These are phyloP conservation scores for Paragyromitra xinjiangensis DNA, from an alignment of 495 filamentous ascomycete species.

Conservation along the genomic window DNA sequence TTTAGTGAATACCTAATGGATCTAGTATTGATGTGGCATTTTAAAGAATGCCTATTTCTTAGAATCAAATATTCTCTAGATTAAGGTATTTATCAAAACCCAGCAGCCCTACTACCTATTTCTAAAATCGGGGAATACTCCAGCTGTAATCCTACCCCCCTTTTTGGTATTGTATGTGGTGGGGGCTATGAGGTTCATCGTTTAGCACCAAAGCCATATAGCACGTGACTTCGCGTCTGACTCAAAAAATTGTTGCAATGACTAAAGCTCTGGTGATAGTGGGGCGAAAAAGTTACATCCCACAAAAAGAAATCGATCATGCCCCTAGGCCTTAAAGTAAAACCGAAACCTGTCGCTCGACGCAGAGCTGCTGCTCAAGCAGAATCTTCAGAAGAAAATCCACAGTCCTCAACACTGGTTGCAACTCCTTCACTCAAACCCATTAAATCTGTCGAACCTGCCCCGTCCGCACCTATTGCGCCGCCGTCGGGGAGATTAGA, in stretches of 20 bases:
- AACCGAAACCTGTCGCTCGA: slow-evolving; percentile 51
- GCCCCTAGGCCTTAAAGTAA: slow-evolving; percentile 45
- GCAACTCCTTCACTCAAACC: slow-evolving; percentile 17
- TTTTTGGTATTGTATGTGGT: not conserved
- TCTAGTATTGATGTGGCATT: not conserved
- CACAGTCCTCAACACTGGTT: slow-evolving; percentile 17
- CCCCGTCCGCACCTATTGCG: slow-evolving; percentile 43
- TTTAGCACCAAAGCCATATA: not conserved
- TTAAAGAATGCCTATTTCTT: not conserved
- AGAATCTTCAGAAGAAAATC: slow-evolving; percentile 20
- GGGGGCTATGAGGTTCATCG: not conserved
- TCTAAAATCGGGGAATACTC: not conserved
- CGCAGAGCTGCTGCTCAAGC: slow-evolving; percentile 41
- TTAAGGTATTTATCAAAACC: not conserved
- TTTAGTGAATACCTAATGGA: not conserved
- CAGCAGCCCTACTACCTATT: not conserved
- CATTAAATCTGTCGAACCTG: slow-evolving; percentile 13
- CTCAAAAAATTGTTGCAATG: slow-evolving; percentile 22
- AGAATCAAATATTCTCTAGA: not conserved
- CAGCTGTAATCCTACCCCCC: not conserved
- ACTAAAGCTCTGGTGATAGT: not conserved
- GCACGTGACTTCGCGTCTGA: slow-evolving; percentile 41
- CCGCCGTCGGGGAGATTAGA: slow-evolving; percentile 55
- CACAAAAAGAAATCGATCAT: not conserved
- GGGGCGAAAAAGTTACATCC: slow-evolving; percentile 9